A percentile compares a stretch with the other conserved stretches of the same genome.
phyloP scores from a whole-genome alignment of 441 rosid species.

The Euphorbia corollata region DNA sequence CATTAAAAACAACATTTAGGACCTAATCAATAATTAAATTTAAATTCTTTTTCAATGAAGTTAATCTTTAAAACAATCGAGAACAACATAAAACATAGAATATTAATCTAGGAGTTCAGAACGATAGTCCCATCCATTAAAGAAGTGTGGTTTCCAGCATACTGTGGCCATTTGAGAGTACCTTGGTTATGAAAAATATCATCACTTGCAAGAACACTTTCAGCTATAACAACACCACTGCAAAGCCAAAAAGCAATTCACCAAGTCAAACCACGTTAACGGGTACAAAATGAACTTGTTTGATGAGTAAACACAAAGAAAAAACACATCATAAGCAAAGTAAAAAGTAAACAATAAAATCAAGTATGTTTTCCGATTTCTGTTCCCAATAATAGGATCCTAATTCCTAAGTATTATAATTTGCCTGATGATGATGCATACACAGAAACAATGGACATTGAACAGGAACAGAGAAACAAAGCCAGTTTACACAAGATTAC shows the following conservation, averaged over 20 bases:
- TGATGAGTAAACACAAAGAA: neutral
- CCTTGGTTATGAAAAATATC: constrained; percentile 44
- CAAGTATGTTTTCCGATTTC: neutral
- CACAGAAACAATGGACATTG: neutral
- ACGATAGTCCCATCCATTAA: neutral
- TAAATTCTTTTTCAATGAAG: neutral
- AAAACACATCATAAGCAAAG: neutral
- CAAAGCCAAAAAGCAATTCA: constrained; percentile 26
- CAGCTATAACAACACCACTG: constrained; percentile 94
- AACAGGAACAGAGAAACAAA: neutral
- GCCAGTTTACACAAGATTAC: neutral
- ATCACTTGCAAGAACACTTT: constrained; percentile 50
- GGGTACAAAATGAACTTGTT: neutral
- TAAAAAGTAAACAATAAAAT: neutral
- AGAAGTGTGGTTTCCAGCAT: neutral
- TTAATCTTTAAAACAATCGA: neutral
- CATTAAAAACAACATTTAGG: neutral
- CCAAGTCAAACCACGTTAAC: neutral
- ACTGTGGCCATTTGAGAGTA: constrained; percentile 22
- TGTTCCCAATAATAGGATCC: neutral
- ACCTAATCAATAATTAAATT: neutral
- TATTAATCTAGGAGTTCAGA: neutral
- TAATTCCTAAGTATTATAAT: neutral
- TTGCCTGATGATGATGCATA: neutral
- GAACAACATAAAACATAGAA: neutral